These are phyloP conservation scores for Aspergillus sp. DNA, from an alignment of 2,329 filamentous ascomycete genomes.

Conservation along the genomic window DNA sequence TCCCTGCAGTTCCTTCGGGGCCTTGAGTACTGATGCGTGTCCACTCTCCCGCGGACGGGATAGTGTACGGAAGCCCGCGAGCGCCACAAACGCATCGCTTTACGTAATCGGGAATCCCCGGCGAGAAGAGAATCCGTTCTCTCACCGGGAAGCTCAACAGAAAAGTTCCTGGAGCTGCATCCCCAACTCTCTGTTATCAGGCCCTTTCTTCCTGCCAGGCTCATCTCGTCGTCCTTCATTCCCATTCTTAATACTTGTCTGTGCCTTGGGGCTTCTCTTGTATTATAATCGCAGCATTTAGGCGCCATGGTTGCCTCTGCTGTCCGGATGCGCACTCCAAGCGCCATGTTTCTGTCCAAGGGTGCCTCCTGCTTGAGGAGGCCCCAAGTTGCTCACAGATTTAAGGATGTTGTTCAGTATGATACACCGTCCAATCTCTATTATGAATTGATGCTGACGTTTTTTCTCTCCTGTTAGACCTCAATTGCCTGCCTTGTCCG, in stretches of 20 bases:
- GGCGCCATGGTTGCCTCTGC: conserved; percentile 52
- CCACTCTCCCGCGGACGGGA: conserved; percentile 22
- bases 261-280: conserved; percentile 17
- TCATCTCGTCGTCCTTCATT: conserved; percentile 13
- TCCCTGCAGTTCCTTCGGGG: neutral
- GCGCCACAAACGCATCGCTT: conserved; percentile 15
- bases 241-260: conserved; percentile 12
- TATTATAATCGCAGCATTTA: conserved; percentile 21
- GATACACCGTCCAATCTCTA: conserved; percentile 6
- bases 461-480: conserved; percentile 20
- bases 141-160: conserved; percentile 40
- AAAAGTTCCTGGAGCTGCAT: conserved; percentile 32
- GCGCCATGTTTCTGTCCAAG: conserved; percentile 39
- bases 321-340: conserved; percentile 41
- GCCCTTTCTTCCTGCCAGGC: conserved; percentile 18
- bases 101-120: conserved; percentile 13
- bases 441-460: conserved; percentile 15
- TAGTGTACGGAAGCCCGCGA: conserved; percentile 13
- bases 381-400: conserved; percentile 39
- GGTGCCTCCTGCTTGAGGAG: conserved; percentile 41
- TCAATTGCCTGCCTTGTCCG: conserved; percentile 51
- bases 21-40: conserved; percentile 17
- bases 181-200: conserved; percentile 25
- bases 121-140: conserved; percentile 24
- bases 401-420: conserved; percentile 40